Base-by-base conservation (phyloP, 306 rosid species). In the Parietaria judaica region DNA sequence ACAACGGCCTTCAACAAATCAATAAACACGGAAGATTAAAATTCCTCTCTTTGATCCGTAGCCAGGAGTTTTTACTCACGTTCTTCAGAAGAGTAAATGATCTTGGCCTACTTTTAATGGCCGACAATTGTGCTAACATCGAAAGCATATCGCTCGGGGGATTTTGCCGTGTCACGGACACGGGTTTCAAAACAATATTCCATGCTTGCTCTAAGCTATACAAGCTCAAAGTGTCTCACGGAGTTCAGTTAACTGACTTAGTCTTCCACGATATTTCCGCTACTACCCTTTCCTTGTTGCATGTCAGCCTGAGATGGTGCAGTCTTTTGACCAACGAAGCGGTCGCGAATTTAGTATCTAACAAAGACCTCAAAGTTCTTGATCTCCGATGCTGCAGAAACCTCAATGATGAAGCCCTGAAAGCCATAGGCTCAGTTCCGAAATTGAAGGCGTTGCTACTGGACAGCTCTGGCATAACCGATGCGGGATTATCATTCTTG, bases 141-240 rank as follows among this genome's bases (percentile, higher is more conserved):
- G 98, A 92, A 76, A 92, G 94, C 75, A 88, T 92, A 79, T 83
- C 78, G 66, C 88, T 92, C 11, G 89, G 96, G 34, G 98, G 98
- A 73, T 92, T 92, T 74, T 92, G 96, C 64, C 96, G 95, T 9
- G 98, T 92, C 70, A 88, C 96, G 12, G 98, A 92, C 86, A 88
- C 96, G 0, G 96, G 98, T 58, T 88, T 92, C 81, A 84, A 83
- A 80, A 92, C 96, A 2, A 77, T 92, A 74, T 63, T 92, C 78
- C 96, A 88, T 66, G 80, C 98, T 7, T 92, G 95, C 81, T 79
- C 90, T 61, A 85, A 72, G 51, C 58, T 92, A 31, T 78, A 70
- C 74, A 88, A 88, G 86, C 89, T 92, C 46, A 86, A 77, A 84
- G 95, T 92, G 74, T 83, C 87, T 74, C 88, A 86, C 70, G 98